Conservation (phyloP, 1,284 basidiomycete genomes). For the Cronartium ribicola region DNA sequence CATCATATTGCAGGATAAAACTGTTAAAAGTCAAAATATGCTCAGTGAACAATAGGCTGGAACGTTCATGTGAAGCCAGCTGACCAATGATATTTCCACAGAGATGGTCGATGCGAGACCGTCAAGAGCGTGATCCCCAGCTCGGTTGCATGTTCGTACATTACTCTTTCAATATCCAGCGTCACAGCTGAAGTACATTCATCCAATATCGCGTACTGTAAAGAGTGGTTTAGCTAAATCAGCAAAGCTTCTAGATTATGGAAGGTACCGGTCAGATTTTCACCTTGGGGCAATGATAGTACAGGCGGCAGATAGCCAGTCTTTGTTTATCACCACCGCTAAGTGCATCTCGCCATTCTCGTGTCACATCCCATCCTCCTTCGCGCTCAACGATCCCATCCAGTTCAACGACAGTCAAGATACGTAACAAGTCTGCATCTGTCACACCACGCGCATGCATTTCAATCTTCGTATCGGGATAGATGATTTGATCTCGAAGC, state of each 20-base stretch:
- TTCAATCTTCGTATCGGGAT: slow-evolving; percentile 72
- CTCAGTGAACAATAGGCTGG: slow-evolving; percentile 63
- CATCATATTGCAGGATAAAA: slow-evolving; percentile 51
- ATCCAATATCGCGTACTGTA: slow-evolving; percentile 87
- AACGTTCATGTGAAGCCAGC: slow-evolving; percentile 15
- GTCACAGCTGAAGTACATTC: slow-evolving; percentile 94
- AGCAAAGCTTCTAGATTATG: slow-evolving; percentile 7
- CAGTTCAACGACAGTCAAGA: slow-evolving; percentile 79
- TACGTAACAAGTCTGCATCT: slow-evolving; percentile 69
- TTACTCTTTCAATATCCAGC: slow-evolving; percentile 81
- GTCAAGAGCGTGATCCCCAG: slow-evolving; percentile 52
- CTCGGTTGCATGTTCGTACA: slow-evolving; percentile 84
- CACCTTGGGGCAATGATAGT: slow-evolving; percentile 90
- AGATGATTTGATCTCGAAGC: slow-evolving; percentile 78
- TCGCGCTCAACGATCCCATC: slow-evolving; percentile 85
- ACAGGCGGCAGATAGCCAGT: slow-evolving; percentile 92
- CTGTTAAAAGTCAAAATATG: not conserved
- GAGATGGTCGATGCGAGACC: slow-evolving; percentile 61
- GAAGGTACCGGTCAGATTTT: slow-evolving; percentile 28
- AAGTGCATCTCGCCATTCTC: slow-evolving; percentile 89
- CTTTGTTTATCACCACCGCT: slow-evolving; percentile 67
- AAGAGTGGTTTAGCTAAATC: not conserved
- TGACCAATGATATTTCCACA: slow-evolving; percentile 88
- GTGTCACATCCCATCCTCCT: slow-evolving; percentile 82
- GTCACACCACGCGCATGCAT: slow-evolving; percentile 71